Conservation (phyloP, 192 early-diverging fungal genomes). For the Podila clonocystis region DNA sequence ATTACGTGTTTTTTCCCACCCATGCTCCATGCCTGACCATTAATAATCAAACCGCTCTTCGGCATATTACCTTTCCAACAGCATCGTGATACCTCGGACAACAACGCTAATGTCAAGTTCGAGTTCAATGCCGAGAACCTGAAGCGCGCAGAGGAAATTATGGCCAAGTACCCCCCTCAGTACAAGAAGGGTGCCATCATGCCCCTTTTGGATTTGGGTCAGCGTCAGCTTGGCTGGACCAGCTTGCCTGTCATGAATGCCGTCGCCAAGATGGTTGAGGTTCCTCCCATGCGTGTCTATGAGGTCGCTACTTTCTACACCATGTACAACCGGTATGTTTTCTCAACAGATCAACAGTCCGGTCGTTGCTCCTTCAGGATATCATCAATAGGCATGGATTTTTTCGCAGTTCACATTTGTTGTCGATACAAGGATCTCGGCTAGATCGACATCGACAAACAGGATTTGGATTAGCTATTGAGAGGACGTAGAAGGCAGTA, state of each 20-base stretch:
- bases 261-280: conserved; percentile 92
- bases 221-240: conserved; percentile 96
- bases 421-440: too few species aligned
- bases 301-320: conserved; percentile 99
- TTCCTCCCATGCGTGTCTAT: conserved; percentile 99
- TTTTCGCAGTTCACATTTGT: not conserved
- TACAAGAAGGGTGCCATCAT: conserved; percentile 99
- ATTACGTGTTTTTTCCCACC: not conserved
- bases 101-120: conserved; percentile 87
- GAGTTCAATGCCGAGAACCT: conserved; percentile 86
- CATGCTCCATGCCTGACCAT: not conserved
- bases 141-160: conserved; percentile 83
- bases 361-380: not conserved
- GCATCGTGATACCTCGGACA: conserved; percentile 84
- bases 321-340: conserved; percentile 93
- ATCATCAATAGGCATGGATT: not conserved
- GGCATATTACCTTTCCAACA: conserved; percentile 10
- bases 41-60: not conserved
- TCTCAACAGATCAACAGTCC: not conserved
- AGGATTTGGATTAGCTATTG: too few species aligned
- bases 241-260: conserved; percentile 97
- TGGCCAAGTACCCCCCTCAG: conserved; percentile 95
- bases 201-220: conserved; percentile 94
- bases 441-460: too few species aligned
- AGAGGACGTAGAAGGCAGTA: too few species aligned